Evolutionary conservation across 805 yeast species (phyloP).

Genomic region (Candida maesae): DNA sequence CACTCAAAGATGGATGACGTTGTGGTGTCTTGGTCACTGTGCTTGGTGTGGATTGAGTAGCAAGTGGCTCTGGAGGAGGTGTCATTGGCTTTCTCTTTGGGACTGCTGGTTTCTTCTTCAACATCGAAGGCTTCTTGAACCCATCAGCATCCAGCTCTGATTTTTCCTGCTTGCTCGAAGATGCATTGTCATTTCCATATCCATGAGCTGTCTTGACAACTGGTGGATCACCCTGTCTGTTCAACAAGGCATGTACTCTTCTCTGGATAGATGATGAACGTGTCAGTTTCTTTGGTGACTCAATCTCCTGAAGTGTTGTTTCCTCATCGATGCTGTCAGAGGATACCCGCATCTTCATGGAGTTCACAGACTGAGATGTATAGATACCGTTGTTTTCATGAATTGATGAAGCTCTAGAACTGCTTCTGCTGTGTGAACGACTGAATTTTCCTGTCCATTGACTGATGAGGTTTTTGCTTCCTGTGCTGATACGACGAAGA

Average conservation of each 20-base stretch:
- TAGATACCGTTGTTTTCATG: slow-evolving; percentile 23
- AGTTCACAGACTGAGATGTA: slow-evolving; percentile 12
- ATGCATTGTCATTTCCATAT: slow-evolving; percentile 67
- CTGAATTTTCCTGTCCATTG: slow-evolving; percentile 28
- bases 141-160: slow-evolving; percentile 25
- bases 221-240: slow-evolving; percentile 40
- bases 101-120: slow-evolving; percentile 17
- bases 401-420: slow-evolving; percentile 28
- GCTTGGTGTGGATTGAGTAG: slow-evolving; percentile 27
- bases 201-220: slow-evolving; percentile 68
- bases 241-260: slow-evolving; percentile 26
- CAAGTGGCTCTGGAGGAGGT: slow-evolving; percentile 27
- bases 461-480: slow-evolving; percentile 24
- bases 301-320: slow-evolving; percentile 6
- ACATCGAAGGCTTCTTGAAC: slow-evolving; percentile 23
- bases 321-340: slow-evolving; percentile 27
- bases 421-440: slow-evolving; percentile 24
- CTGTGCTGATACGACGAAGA: slow-evolving; percentile 28
- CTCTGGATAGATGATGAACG: slow-evolving; percentile 28
- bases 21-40: slow-evolving; percentile 22
- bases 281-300: slow-evolving; percentile 8
- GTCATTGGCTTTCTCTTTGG: slow-evolving; percentile 16
- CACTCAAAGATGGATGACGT: slow-evolving; percentile 2
- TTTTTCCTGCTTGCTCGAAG: slow-evolving; percentile 27
- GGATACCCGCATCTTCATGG: slow-evolving; percentile 17